Evolutionary conservation across 2,329 filamentous ascomycete genomes (phyloP), one percentile per base, ranked within the genome.

Genomic region (Capronia epimyces): DNA sequence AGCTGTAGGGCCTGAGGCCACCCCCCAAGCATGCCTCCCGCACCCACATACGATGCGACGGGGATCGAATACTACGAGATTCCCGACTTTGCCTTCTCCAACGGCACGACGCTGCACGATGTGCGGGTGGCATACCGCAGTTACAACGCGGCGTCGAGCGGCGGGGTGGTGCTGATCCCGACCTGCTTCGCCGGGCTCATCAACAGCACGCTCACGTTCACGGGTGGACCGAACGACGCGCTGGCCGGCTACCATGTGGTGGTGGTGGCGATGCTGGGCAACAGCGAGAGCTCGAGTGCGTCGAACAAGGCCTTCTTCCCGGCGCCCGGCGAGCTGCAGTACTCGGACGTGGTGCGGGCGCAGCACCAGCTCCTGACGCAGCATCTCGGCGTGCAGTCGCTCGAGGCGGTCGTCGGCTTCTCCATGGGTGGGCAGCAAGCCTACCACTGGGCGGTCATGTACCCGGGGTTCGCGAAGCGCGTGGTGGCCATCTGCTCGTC

Each of bases 101-200:
- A 62, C 42, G 68, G 67, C n/a, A 60, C 56, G 3, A 66, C 58
- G 3, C 57, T 68, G 18, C 60, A 68, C 10, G 43, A 63, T 6
- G 62, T 67, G 31, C 61, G 57, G 39, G 43, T 71, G 44, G 63
- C 75, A 34, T 76, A 75, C 62, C 67, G 67, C 41, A 68, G 68
- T 5, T 66, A 71, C 60, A 73, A 74, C 55, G 61, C 68, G 7
- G 60, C 66, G 1, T 64, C 62, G 12, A 52, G 56, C 3, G 64
- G 63, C 21, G 68, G 73, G 41, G 63, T 62, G n/a, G 71, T 72
- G 13, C 62, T 80, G 12, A 70, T 81, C 10, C 71, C 75, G 20
- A 80, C 77, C 1, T 81, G 78, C 62, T 81, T 77, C 61, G 70
- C 72, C 3, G 78, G 79, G 20, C 68, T 68, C 7, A 70, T 82